Base-by-base conservation (phyloP, 2,329 filamentous ascomycete genomes). In the Epichloe glyceriae region DNA sequence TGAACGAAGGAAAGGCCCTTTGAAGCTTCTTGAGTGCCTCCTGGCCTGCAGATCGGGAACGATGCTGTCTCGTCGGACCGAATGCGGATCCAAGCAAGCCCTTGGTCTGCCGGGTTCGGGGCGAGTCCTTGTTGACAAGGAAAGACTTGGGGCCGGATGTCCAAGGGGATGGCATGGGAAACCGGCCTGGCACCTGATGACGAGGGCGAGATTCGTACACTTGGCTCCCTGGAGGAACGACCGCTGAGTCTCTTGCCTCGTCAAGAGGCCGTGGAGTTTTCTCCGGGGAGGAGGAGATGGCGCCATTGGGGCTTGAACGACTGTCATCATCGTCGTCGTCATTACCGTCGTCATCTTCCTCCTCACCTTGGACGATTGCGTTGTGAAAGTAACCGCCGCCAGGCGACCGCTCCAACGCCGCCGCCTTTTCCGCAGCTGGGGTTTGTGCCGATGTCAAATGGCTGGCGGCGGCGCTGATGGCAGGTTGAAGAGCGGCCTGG, bases 401-500 rank as follows among this genome's bases (percentile, higher is more conserved):
- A 10, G 63, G 60, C 11, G 64, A 49, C 49, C 67, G 65, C 30
- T 76, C 72, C 68, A 82, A 68, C 0, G 74, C 78, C 6, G 74
- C 74, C 15, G 71, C 74, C 62, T 78, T 82, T 60, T 82, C 79
- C 30, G 72, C 70, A 4, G 76, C 77, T 5, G 78, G 75, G 0
- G 77, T 82, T 50, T 67, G 72, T 5, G 72, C 66, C 3, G 75
- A 73, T 12, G 76, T 76, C 39, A 82, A 66, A 45, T 77, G 73
- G 4, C 75, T 77, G 8, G 78, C 79, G 20, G 70, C 69, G 6
- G 71, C 70, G 60, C 78, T 82, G 55, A 83, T 73, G 22, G 78
- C 71, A 2, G 78, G 76, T 59, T 79, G 78, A 47, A 83, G 70
- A 44, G 82, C 71, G 7, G 77, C 78, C 56, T 79, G 76, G 4